Evolutionary conservation across 2,329 filamentous ascomycete genomes (phyloP), one percentile per base, ranked within the genome.

Genomic region (Ceratocystis colombiana): DNA sequence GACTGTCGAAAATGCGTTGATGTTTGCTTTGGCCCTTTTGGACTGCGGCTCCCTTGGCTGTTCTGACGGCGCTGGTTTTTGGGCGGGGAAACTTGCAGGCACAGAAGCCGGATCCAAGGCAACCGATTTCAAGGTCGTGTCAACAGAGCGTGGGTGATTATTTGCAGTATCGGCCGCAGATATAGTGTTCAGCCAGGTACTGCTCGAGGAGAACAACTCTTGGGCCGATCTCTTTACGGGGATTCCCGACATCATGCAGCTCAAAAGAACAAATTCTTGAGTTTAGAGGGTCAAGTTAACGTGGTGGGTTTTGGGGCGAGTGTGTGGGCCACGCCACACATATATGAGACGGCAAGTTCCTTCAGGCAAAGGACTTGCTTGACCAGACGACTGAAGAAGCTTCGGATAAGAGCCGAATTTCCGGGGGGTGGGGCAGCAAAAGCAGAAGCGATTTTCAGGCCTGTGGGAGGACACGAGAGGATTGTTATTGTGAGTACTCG

Each of bases 1-100:
- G 41, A 81, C 79, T 66, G 75, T 78, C 2, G 81, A 84, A 69
- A 83, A 84, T 70, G 82, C 80, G 62, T 80, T 78, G 28, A 75
- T 66, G 8, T 41, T 41, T 8, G 25, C 20, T 41, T 66, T 66
- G 50, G 50, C 48, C 61, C 61, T 67, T 46, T 64, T 67, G 33
- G 33, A 50, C 15, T 22, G 17, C 1, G 64, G 59, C 10, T 62
- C 45, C 1, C 25, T 20, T 41, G 57, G 25, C 37, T 44, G 53
- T 46, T 61, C 50, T n/a, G 41, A 12, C 33, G 25, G 37, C 30
- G n/a, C 33, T 44, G 48, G 15, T 62, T 44, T 28, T 62, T 25
- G 30, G 17, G 44, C 25, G 15, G 25, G 15, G 25, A 12, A 28
- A 10, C 44, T 61, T 28, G 6, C 10, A 17, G 33, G 15, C 8